Evolutionary conservation across 805 yeast genomes (phyloP).

Genomic region (Diddensiella caesifluorescens): DNA sequence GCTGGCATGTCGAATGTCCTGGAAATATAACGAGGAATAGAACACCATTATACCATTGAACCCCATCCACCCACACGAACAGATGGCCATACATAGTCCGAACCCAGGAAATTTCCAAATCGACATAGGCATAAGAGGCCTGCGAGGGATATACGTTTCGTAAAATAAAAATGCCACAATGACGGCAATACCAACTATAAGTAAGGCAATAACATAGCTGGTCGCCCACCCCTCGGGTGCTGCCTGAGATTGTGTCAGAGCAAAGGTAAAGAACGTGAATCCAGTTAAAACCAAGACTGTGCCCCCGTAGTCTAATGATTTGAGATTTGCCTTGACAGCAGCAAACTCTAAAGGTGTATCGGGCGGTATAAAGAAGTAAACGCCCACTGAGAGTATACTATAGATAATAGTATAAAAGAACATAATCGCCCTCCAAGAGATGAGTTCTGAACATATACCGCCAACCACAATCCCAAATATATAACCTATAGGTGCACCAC

Average conservation of each 20-base stretch:
- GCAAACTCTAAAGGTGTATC: constrained; percentile 28
- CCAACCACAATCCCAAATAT: constrained; percentile 41
- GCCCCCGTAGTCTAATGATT: constrained; percentile 41
- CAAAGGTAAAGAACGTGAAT: constrained; percentile 39
- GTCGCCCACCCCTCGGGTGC: constrained; percentile 44
- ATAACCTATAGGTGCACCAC: constrained; percentile 47
- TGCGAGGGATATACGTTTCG: constrained; percentile 37
- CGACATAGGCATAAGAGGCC: constrained; percentile 46
- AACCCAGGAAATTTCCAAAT: constrained; percentile 40
- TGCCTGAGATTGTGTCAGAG: constrained; percentile 41
- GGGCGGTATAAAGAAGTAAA: constrained; percentile 34
- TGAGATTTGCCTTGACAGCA: constrained; percentile 26
- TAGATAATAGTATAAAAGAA: constrained; percentile 39
- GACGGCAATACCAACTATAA: constrained; percentile 37
- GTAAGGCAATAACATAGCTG: constrained; percentile 41
- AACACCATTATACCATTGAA: constrained; percentile 39
- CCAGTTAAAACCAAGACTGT: constrained; percentile 39
- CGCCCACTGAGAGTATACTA: constrained; percentile 26
- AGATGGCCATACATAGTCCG: constrained; percentile 36
- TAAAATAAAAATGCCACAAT: constrained; percentile 35
- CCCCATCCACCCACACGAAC: constrained; percentile 38
- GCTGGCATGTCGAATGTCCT: constrained; percentile 35
- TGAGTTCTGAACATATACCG: constrained; percentile 38
- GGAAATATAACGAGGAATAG: constrained; percentile 41
- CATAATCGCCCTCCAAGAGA: constrained; percentile 41